A percentile compares a stretch with the other conserved stretches of the same genome.
phyloP scores from a whole-genome alignment of 345 rosid species.

The Arabidopsis arenosa region DNA sequence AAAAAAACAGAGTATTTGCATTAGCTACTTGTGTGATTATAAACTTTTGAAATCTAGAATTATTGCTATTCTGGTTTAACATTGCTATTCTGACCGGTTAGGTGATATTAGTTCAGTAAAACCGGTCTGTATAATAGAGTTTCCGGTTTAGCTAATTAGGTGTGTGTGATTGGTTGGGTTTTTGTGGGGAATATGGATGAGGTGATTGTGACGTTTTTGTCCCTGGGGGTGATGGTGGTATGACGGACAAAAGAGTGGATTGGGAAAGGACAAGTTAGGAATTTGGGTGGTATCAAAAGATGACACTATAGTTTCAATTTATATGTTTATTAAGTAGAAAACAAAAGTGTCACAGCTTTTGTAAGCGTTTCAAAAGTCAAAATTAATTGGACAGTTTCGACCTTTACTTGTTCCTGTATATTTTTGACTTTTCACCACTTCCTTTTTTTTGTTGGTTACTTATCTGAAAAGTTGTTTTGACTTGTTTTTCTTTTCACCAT shows the following conservation, averaged over 20 bases:
- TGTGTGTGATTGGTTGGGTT: slow-evolving; percentile 33
- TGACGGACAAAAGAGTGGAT: slow-evolving; percentile 45
- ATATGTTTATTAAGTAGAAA: slow-evolving; percentile 20
- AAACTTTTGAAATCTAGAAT: too few species aligned
- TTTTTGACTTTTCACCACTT: slow-evolving; percentile 47
- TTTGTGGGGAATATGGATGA: slow-evolving; percentile 34
- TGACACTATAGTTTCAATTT: slow-evolving; percentile 17
- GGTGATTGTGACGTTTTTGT: slow-evolving; percentile 43
- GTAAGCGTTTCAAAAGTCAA: slow-evolving; percentile 58
- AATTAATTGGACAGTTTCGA: slow-evolving; percentile 52
- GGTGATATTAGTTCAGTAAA: not conserved
- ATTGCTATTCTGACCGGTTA: not conserved
- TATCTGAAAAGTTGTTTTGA: slow-evolving; percentile 37
- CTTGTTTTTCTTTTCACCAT: slow-evolving; percentile 16
- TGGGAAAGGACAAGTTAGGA: slow-evolving; percentile 47
- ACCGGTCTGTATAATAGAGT: not conserved
- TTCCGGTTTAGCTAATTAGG: not conserved
- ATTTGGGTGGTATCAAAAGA: slow-evolving; percentile 46
- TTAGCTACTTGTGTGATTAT: too few species aligned
- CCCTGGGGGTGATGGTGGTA: slow-evolving; percentile 39
- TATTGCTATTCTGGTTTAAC: slow-evolving; percentile 15
- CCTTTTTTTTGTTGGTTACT: not conserved
- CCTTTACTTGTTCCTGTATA: slow-evolving; percentile 42
- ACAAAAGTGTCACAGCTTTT: slow-evolving; percentile 45
- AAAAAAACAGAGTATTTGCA: too few species aligned